Evolutionary conservation across 2,329 filamentous ascomycete genomes (phyloP).

Genomic region (Stemphylium lycopersici): DNA sequence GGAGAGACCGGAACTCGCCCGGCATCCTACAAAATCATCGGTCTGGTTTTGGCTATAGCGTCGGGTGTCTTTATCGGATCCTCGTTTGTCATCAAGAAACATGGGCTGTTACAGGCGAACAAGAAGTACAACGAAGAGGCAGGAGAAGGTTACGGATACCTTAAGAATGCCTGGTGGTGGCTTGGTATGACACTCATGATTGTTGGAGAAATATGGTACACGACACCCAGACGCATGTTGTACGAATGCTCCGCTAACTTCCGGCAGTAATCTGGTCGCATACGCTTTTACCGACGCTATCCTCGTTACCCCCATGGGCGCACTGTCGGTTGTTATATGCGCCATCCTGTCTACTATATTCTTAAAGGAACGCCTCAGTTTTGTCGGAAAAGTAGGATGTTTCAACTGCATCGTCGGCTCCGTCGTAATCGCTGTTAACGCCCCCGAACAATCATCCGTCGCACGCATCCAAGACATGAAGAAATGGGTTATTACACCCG

Average conservation of each 20-base stretch:
- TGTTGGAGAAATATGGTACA: conserved; percentile 76
- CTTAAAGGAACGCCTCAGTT: conserved; percentile 90
- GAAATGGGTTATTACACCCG: conserved; percentile 80
- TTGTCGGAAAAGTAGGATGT: conserved; percentile 94
- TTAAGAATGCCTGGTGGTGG: conserved; percentile 97
- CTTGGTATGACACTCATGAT: conserved; percentile 96
- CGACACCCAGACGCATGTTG: background rate
- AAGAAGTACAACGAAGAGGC: conserved; percentile 95
- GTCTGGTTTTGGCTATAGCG: conserved; percentile 81
- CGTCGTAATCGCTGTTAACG: conserved; percentile 93
- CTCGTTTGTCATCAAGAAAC: conserved; percentile 95
- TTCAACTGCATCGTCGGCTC: conserved; percentile 94
- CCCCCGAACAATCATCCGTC: conserved; percentile 83
- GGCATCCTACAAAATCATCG: conserved; percentile 78
- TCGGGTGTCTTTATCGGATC: conserved; percentile 93
- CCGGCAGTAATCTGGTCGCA: conserved; percentile 81
- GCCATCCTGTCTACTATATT: conserved; percentile 93
- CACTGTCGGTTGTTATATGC: conserved; percentile 89
- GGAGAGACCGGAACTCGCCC: conserved; percentile 52
- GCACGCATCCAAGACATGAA: conserved; percentile 92
- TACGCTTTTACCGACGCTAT: conserved; percentile 98
- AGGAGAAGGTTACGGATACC: conserved; percentile 94
- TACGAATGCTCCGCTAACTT: conserved; percentile 47
- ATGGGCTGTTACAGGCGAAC: conserved; percentile 88
- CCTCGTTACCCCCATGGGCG: conserved; percentile 88